These are phyloP conservation scores for Pulveroboletus sp. DNA, from an alignment of 768 basidiomycete genomes.

Conservation along the genomic window DNA sequence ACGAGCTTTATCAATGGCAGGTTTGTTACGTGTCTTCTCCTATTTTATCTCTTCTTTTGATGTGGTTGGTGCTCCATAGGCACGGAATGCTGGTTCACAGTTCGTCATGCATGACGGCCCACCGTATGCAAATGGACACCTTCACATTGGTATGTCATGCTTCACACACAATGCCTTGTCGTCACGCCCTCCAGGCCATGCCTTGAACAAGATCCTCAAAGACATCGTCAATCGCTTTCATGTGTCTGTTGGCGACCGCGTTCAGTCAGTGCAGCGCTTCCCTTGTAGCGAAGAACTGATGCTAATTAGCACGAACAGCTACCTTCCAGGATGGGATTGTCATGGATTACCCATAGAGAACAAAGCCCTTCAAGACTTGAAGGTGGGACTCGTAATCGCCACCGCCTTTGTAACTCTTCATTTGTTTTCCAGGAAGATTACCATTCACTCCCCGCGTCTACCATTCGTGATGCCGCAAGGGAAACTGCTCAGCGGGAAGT, in stretches of 20 bases:
- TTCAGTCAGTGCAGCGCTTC: slow-evolving; percentile 60
- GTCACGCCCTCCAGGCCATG: slow-evolving; percentile 64
- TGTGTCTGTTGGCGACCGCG: slow-evolving; percentile 68
- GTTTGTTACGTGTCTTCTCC: slow-evolving; percentile 37
- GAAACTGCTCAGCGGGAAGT: slow-evolving; percentile 74
- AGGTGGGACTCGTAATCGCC: slow-evolving; percentile 37
- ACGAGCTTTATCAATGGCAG: slow-evolving; percentile 78
- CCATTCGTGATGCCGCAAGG: slow-evolving; percentile 70
- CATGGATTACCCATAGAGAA: slow-evolving; percentile 97
- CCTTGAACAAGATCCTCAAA: slow-evolving; percentile 93
- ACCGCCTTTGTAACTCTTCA: not conserved
- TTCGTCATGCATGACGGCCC: slow-evolving; percentile 96
- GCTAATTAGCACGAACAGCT: slow-evolving; percentile 46
- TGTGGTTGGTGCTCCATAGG: slow-evolving; percentile 38
- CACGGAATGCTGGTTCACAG: slow-evolving; percentile 60
- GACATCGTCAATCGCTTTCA: slow-evolving; percentile 93
- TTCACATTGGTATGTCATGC: slow-evolving; percentile 79
- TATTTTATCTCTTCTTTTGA: not conserved
- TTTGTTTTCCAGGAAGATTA: slow-evolving; percentile 49
- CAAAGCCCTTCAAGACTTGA: slow-evolving; percentile 78
- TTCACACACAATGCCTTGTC: not conserved
- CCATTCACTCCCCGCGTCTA: slow-evolving; percentile 49
- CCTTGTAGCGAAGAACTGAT: not conserved
- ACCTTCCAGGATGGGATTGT: slow-evolving; percentile 96
- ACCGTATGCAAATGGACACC: slow-evolving; percentile 93